Percentiles rank a stretch among this genome's conserved stretches.
Conservation (phyloP, 2,329 filamentous ascomycete genomes). For the Chaetomiaceae sp. region DNA sequence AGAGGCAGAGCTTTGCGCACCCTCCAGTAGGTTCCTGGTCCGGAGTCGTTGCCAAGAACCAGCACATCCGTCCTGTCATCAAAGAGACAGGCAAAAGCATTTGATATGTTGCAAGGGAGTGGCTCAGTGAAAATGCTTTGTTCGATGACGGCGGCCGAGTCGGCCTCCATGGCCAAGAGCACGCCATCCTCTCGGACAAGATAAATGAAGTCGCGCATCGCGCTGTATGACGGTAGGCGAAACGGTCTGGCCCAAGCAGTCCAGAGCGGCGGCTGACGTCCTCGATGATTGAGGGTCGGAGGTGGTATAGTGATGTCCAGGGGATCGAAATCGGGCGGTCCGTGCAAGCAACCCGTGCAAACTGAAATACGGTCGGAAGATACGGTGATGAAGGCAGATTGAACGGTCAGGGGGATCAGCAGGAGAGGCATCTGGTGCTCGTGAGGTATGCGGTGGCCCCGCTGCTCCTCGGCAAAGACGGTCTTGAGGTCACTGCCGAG, state of each 20-base stretch:
- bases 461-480: slow-evolving; percentile 43
- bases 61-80: slow-evolving; percentile 69
- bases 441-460: slow-evolving; percentile 46
- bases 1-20: slow-evolving; percentile 34
- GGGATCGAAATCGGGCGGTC: slow-evolving; percentile 43
- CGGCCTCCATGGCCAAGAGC: slow-evolving; percentile 67
- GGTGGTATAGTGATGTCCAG: slow-evolving; percentile 39
- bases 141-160: slow-evolving; percentile 50
- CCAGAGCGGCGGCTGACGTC: slow-evolving; percentile 58
- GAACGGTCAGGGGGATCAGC: slow-evolving; percentile 65
- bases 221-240: slow-evolving; percentile 58
- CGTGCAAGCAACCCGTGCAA: slow-evolving; percentile 50
- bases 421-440: slow-evolving; percentile 59
- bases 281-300: slow-evolving; percentile 44
- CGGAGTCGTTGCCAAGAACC: slow-evolving; percentile 71
- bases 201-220: slow-evolving; percentile 72
- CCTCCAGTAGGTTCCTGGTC: slow-evolving; percentile 71
- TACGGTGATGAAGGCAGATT: slow-evolving; percentile 66
- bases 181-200: slow-evolving; percentile 83
- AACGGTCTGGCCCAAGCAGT: slow-evolving; percentile 78
- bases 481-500: slow-evolving; percentile 42
- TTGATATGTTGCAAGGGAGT: slow-evolving; percentile 70
- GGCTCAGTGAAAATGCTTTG: slow-evolving; percentile 56
- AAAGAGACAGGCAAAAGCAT: slow-evolving; percentile 73
- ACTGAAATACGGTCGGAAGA: slow-evolving; percentile 55